phyloP scores from a whole-genome alignment of 352 stramenopile genomes.

The Globisporangium middletonii region DNA sequence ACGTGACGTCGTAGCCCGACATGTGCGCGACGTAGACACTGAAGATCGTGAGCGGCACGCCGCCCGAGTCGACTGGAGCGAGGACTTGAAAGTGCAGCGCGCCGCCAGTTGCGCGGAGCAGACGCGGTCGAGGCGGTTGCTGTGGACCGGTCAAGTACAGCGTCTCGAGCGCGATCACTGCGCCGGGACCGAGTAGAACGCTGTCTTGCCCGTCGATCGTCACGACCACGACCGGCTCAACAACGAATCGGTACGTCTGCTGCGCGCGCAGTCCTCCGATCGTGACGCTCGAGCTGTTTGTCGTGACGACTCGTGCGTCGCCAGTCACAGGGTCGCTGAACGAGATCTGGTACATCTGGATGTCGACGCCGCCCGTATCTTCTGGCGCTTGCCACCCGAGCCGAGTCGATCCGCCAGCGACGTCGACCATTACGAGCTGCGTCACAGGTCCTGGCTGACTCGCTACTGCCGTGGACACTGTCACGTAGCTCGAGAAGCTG shows the following conservation, averaged over 20 bases:
- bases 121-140: constrained; percentile 16
- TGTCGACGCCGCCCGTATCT: constrained; percentile 23
- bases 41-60: constrained; percentile 18
- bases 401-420: constrained; percentile 21
- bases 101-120: constrained; percentile 39
- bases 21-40: constrained; percentile 24
- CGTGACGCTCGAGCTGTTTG: constrained; percentile 6
- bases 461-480: constrained; percentile 17
- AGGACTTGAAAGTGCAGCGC: constrained; percentile 29
- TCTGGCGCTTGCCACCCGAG: constrained; percentile 26
- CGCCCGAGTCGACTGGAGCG: constrained; percentile 34
- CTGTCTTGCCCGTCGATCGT: background rate
- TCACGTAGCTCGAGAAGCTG: constrained; percentile 14
- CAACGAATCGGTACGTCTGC: constrained; percentile 22
- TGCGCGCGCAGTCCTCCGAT: constrained; percentile 22
- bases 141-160: constrained; percentile 7
- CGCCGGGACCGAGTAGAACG: background rate
- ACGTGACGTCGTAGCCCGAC: constrained; percentile 13
- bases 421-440: constrained; percentile 6
- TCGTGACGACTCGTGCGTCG: constrained; percentile 6
- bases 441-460: constrained; percentile 17
- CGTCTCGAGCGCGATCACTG: constrained; percentile 13
- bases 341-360: constrained; percentile 21
- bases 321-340: constrained; percentile 11
- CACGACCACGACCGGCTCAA: constrained; percentile 11